Conservation (phyloP, 192 early-diverging fungal species). For the Coemansia sp. region DNA sequence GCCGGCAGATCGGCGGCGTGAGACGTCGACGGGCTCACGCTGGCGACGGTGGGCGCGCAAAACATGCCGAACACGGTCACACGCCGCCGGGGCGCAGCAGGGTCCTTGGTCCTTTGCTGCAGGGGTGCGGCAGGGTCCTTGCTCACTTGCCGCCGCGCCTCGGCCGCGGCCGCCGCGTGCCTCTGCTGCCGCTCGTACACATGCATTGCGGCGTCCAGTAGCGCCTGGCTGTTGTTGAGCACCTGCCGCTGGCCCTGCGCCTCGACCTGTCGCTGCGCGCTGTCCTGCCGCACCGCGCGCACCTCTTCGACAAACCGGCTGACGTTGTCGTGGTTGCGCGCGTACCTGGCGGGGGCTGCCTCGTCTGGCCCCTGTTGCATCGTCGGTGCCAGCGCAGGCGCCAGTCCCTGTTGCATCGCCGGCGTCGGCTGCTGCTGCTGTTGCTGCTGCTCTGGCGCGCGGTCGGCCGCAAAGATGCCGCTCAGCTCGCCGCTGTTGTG, state of each 20-base stretch:
- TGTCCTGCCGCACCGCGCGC: conserved; percentile 31
- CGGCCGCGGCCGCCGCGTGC: neutral
- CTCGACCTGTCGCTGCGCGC: conserved; percentile 23
- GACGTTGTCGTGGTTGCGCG: conserved; percentile 43
- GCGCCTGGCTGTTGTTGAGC: conserved; percentile 40
- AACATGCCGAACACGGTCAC: conserved; percentile 46
- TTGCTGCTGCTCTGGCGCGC: neutral
- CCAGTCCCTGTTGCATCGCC: neutral
- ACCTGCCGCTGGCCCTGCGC: conserved; percentile 22
- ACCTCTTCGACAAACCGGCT: conserved; percentile 42
- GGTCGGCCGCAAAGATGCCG: conserved; percentile 22
- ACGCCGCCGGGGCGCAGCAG: conserved; percentile 12
- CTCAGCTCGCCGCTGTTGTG: conserved; percentile 55
- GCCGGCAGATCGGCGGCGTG: too few species aligned
- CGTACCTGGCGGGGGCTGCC: conserved; percentile 6
- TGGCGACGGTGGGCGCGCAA: conserved; percentile 16
- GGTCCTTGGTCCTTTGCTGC: conserved; percentile 13
- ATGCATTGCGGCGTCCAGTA: conserved; percentile 42
- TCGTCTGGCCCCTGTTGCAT: neutral
- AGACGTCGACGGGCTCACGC: conserved; percentile 2
- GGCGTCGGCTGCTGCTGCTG: neutral
- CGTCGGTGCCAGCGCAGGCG: neutral
- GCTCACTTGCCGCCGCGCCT: conserved; percentile 11
- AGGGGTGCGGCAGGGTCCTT: neutral
- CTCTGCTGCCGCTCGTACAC: conserved; percentile 45